Evolutionary conservation across 2,329 filamentous ascomycete genomes (phyloP).

Genomic region (Cordyceps javanica): DNA sequence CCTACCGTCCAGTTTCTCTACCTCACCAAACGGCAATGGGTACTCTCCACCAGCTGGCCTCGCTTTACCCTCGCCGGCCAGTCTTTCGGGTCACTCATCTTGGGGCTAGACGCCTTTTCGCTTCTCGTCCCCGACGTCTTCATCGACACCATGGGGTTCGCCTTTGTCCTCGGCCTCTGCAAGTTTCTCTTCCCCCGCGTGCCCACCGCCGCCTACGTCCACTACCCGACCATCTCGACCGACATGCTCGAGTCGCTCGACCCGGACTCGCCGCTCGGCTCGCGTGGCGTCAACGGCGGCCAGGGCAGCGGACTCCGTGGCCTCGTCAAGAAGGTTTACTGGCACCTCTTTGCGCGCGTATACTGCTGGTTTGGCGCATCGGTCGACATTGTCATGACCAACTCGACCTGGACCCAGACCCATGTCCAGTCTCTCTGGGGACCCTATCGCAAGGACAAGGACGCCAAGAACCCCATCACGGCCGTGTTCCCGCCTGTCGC

Average conservation of each 20-base stretch:
- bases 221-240: slow-evolving; percentile 96
- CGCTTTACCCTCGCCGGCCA: slow-evolving; percentile 92
- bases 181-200: slow-evolving; percentile 75
- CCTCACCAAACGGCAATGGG: slow-evolving; percentile 78
- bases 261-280: slow-evolving; percentile 49
- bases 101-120: slow-evolving; percentile 91
- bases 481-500: slow-evolving; percentile 91
- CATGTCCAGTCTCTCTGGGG: slow-evolving; percentile 82
- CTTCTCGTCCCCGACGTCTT: slow-evolving; percentile 90
- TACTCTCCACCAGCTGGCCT: slow-evolving; percentile 82
- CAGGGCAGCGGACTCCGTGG: slow-evolving; percentile 69
- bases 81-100: slow-evolving; percentile 76
- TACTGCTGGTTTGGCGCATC: slow-evolving; percentile 79
- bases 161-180: slow-evolving; percentile 77
- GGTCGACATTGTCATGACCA: slow-evolving; percentile 94
- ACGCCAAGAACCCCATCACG: slow-evolving; percentile 49
- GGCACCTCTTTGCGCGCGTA: slow-evolving; percentile 73
- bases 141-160: slow-evolving; percentile 97
- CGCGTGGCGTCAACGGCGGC: slow-evolving; percentile 75
- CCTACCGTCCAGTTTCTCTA: slow-evolving; percentile 85
- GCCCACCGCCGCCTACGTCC: slow-evolving; percentile 88
- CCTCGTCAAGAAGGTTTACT: slow-evolving; percentile 70
- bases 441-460: slow-evolving; percentile 41
- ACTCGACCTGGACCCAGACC: slow-evolving; percentile 86
- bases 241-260: slow-evolving; percentile 90